phyloP scores from a whole-genome alignment of 2,329 filamentous ascomycete species.

The Hypoxylon sp. region DNA sequence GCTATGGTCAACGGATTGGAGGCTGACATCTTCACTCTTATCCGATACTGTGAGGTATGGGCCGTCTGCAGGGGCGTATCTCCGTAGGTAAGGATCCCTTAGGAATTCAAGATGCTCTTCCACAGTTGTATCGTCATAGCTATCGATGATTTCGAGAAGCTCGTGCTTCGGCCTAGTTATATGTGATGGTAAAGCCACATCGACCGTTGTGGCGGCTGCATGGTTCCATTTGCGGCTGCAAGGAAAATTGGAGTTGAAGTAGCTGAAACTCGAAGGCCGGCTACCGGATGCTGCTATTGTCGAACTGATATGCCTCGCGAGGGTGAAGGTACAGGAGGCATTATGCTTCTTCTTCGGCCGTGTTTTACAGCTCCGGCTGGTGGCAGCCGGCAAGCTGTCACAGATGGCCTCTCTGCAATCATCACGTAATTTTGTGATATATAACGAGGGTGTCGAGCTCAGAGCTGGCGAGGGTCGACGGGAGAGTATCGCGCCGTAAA shows the following conservation, averaged over 20 bases:
- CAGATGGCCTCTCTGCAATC: conserved; percentile 16
- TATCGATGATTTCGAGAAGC: conserved; percentile 66
- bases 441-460: conserved; percentile 23
- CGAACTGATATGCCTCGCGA: conserved; percentile 40
- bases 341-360: conserved; percentile 21
- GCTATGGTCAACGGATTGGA: conserved; percentile 60
- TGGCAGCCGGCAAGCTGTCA: conserved; percentile 18
- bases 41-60: conserved; percentile 66
- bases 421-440: conserved; percentile 35
- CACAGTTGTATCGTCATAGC: conserved; percentile 61
- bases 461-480: conserved; percentile 57
- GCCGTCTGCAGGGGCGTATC: conserved; percentile 65
- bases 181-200: conserved; percentile 3
- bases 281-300: conserved; percentile 42
- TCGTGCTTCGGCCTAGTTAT: conserved; percentile 54
- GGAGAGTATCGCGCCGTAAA: conserved; percentile 68
- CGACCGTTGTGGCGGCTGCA: conserved; percentile 25
- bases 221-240: conserved; percentile 45
- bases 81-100: conserved; percentile 66
- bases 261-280: conserved; percentile 40
- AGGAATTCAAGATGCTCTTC: conserved; percentile 67
- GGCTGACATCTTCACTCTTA: conserved; percentile 61
- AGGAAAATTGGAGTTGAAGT: conserved; percentile 43
- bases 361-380: conserved; percentile 14
- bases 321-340: conserved; percentile 3